Base-by-base conservation (phyloP, 2,329 filamentous ascomycete genomes). In the Talaromyces sp. region DNA sequence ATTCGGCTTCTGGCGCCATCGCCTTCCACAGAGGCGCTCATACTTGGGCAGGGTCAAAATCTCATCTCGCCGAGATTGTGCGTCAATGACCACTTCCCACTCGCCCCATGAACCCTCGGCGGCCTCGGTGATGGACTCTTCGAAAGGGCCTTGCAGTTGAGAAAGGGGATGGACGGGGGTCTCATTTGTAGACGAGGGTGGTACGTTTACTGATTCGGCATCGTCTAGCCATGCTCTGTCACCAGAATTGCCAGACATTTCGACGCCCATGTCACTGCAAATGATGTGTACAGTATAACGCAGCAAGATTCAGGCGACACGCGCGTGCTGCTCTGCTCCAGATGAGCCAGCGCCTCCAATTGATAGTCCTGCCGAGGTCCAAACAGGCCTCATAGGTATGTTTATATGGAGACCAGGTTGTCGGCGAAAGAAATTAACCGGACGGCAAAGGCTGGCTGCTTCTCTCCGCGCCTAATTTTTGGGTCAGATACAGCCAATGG, bases 1-100 rank as follows among this genome's bases (percentile, higher is more conserved):
- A 50, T 86, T 86, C 0, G 86, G 83, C 57, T 87, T 85, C 72
- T 89, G 87, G 61, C 88, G 86, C 91, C 92, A 96, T 70, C 85
- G 77, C 54, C 87, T 84, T 57, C 86, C 87, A 71, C 90, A 89
- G 12, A 91, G 84, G 14, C 86, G 84, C 61, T 90, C 88, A 62
- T 87, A 86, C 61, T 86, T 82, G 41, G 82, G 80, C 64, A 86
- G 85, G 62, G 89, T 86, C 50, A 95, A 80, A 29, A 94, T 80
- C 69, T 80, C 80, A 65, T 85, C 86, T 64, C 87, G 85, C 65
- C 89, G 84, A 8, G 73, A 67, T 57, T 74, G 70, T 9, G 75
- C 72, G 64, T 79, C 75, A 24, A 76, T 64, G 2, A 73, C 64
- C 14, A 76, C 69, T 5, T 72, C 62, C 65, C 71, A 68, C 12